Evolutionary conservation across 768 basidiomycete genomes (phyloP), one percentile per base, ranked within the genome.

Genomic region (Bullera alba): DNA sequence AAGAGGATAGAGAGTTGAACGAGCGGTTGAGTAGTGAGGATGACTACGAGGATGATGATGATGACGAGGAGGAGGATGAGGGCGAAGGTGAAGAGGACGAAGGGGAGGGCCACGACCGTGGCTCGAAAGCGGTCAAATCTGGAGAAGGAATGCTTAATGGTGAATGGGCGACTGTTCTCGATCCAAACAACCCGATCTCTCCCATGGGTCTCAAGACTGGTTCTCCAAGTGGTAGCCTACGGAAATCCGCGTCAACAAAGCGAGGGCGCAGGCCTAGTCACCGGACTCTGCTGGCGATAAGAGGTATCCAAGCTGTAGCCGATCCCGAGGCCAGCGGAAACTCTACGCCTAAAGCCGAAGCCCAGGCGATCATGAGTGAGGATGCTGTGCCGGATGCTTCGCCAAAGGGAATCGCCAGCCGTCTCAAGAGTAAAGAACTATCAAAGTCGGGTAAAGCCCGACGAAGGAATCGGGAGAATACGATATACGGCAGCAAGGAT

Each of bases 1-100:
- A 69, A 25, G 71, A 70, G 45, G 72, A 71, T 48, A 43, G 65
- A 19, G 51, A 66, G 37, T 58, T 73, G 54, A 72, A 73, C 50
- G 67, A 63, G 23, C 51, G 60, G 25, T 46, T 65, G 17, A 58
- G 54, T 22, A 60, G 52, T 25, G 68, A 71, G 22, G 63, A 60
- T 5, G 42, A 48, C 15, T 59, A 48, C 19, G 65, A 63, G 10
- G 62, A 60, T 4, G 60, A 61, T 2, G 55, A 54, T 17, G 62
- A 63, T 8, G 61, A 53, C 25, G 44, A 25, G 12, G 23, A 21
- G 44, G 46, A n/a, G n/a, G 36, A 28, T 21, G 32, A 22, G 17
- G 25, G n/a, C 46, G 42, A 25, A 39, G 45, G 38, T 25, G 45
- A 46, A 17, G 25, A 52, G n/a, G 56, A 43, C 36, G 37, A 50